These are phyloP conservation scores for Penstemon newberryi DNA, from an alignment of 257 asterid genomes.

Conservation along the genomic window DNA sequence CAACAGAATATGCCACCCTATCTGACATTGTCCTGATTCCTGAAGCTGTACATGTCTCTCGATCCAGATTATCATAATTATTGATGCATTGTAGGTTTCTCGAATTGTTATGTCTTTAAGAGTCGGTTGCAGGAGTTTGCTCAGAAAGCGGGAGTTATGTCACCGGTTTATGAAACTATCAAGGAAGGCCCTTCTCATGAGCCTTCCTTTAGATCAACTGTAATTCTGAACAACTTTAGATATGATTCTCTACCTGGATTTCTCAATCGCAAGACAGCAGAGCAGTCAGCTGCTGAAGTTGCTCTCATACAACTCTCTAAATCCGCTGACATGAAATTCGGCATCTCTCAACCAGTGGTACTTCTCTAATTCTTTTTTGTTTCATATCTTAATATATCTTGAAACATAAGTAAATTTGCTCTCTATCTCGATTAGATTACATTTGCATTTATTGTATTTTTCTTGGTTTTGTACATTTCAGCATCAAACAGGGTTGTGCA, in stretches of 20 bases:
- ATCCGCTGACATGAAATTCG: constrained; percentile 40
- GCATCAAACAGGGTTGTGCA: constrained; percentile 96
- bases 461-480: constrained; percentile 37
- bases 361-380: not conserved
- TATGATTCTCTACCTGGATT: constrained; percentile 94
- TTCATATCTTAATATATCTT: not conserved
- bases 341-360: constrained; percentile 87
- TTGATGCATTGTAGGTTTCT: constrained; percentile 54
- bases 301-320: constrained; percentile 70
- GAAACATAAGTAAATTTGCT: too few species aligned
- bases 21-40: constrained; percentile 14
- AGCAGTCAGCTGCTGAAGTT: constrained; percentile 99
- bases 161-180: constrained; percentile 79
- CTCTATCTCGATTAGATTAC: not conserved
- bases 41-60: not conserved
- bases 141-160: constrained; percentile 73
- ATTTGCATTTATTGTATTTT: not conserved
- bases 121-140: constrained; percentile 93
- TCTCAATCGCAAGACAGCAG: constrained; percentile 91
- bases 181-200: constrained; percentile 93
- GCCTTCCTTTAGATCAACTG: constrained; percentile 83
- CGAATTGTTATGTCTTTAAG: constrained; percentile 82
- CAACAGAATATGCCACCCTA: not conserved
- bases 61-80: constrained; percentile 10
- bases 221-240: constrained; percentile 55